These are phyloP conservation scores for Elsinoe necatrix DNA, from an alignment of 2,329 filamentous ascomycete genomes.

Conservation along the genomic window DNA sequence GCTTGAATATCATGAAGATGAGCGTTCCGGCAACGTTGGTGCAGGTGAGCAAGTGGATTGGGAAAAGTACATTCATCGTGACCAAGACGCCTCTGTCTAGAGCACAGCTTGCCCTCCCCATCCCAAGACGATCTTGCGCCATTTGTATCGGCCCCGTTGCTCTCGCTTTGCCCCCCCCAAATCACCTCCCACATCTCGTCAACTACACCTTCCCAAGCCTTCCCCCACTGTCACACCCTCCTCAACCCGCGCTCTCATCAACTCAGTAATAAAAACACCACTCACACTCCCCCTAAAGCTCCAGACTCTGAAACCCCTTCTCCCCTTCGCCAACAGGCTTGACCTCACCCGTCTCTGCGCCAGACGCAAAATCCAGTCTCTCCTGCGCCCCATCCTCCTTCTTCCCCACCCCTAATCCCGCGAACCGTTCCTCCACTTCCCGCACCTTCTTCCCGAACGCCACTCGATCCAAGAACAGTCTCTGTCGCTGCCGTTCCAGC, in stretches of 20 bases:
- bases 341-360: background rate
- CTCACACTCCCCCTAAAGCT: slow-evolving; percentile 10
- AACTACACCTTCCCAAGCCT: background rate
- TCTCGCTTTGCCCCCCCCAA: no score
- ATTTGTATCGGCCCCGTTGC: background rate
- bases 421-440: slow-evolving; percentile 60
- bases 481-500: slow-evolving; percentile 81
- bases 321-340: slow-evolving; percentile 5
- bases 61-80: background rate
- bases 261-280: no score
- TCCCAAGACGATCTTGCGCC: background rate
- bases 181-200: background rate
- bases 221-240: background rate
- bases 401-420: slow-evolving; percentile 23
- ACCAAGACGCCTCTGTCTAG: background rate
- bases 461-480: slow-evolving; percentile 86
- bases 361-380: slow-evolving; percentile 5
- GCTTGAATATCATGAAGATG: no score
- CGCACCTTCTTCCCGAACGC: slow-evolving; percentile 81
- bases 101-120: background rate
- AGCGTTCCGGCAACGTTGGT: no score
- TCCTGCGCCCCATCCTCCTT: background rate
- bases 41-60: no score
- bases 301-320: slow-evolving; percentile 5
- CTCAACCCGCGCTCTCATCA: background rate